Evolutionary conservation across 2,329 filamentous ascomycete species (phyloP).

Genomic region (Venturia nashicola): DNA sequence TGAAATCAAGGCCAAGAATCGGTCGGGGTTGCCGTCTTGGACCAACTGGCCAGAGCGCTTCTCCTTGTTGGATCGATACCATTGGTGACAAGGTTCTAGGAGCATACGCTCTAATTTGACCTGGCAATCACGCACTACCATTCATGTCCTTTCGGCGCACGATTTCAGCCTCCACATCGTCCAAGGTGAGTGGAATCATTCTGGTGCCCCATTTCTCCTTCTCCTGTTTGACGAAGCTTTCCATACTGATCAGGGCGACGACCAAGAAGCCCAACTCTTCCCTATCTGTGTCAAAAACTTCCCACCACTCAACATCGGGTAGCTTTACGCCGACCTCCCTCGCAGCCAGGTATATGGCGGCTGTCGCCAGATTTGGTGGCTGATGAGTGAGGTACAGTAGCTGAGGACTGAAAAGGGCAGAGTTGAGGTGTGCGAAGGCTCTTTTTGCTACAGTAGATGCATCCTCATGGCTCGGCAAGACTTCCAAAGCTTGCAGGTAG

Average conservation of each 20-base stretch:
- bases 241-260: slow-evolving; percentile 69
- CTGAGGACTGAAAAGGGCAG: slow-evolving; percentile 75
- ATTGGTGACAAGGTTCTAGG: background rate
- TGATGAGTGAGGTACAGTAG: slow-evolving; percentile 87
- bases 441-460: slow-evolving; percentile 47
- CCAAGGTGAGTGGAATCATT: slow-evolving; percentile 47
- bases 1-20: background rate
- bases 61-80: no score
- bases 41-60: no score
- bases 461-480: slow-evolving; percentile 31
- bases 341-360: slow-evolving; percentile 82
- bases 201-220: slow-evolving; percentile 37
- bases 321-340: slow-evolving; percentile 64
- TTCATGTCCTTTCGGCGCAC: background rate
- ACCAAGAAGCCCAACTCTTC: slow-evolving; percentile 92
- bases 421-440: slow-evolving; percentile 71
- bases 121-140: background rate
- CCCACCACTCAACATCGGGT: slow-evolving; percentile 87
- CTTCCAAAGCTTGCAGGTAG: slow-evolving; percentile 81
- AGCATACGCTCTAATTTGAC: background rate
- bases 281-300: slow-evolving; percentile 89
- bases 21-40: background rate
- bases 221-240: slow-evolving; percentile 53
- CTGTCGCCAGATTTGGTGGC: slow-evolving; percentile 70
- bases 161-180: slow-evolving; percentile 48